Evolutionary conservation across 2,329 filamentous ascomycete genomes (phyloP).

Genomic region (Scorias spongiosa): DNA sequence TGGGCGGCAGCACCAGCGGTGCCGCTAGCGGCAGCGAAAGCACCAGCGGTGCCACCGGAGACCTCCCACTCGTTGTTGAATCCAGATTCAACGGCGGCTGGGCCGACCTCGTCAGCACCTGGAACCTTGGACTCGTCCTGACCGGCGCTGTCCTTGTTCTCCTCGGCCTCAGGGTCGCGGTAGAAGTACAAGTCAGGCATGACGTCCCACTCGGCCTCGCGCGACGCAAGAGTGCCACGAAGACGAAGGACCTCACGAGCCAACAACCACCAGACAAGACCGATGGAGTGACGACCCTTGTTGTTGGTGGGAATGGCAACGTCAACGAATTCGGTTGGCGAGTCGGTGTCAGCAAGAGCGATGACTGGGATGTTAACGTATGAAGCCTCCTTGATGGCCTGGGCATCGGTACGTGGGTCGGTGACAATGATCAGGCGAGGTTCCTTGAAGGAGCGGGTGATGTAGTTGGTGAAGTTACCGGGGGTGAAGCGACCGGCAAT

Average conservation of each 20-base stretch:
- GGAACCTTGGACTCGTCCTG: constrained; percentile 75
- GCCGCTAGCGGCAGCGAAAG: constrained; percentile 47
- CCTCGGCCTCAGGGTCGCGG: constrained; percentile 98
- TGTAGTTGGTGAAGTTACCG: constrained; percentile 99
- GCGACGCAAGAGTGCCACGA: constrained; percentile 87
- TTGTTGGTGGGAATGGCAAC: constrained; percentile 99
- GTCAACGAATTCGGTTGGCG: constrained; percentile 98
- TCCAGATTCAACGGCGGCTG: constrained; percentile 62
- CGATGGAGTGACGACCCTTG: constrained; percentile 99
- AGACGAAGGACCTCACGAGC: constrained; percentile 99
- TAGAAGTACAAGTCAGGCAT: constrained; percentile 99
- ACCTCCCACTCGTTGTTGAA: constrained; percentile 82
- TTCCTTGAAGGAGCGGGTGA: constrained; percentile 99
- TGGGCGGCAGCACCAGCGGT: constrained; percentile 43
- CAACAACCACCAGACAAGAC: constrained; percentile 98
- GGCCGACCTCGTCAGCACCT: constrained; percentile 69
- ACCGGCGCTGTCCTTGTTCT: constrained; percentile 79
- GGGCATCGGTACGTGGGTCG: constrained; percentile 97
- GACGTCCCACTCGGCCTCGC: constrained; percentile 96
- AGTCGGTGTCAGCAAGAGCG: constrained; percentile 97
- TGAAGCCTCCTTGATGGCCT: constrained; percentile 99
- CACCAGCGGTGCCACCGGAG: constrained; percentile 47
- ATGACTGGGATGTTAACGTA: constrained; percentile 99
- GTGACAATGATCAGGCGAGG: constrained; percentile 98
- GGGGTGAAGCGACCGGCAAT: constrained; percentile 99